A percentile compares a stretch with the other conserved stretches of the same genome.
Conservation (phyloP, 2,329 filamentous ascomycete species). For the Fusarium irregulare region DNA sequence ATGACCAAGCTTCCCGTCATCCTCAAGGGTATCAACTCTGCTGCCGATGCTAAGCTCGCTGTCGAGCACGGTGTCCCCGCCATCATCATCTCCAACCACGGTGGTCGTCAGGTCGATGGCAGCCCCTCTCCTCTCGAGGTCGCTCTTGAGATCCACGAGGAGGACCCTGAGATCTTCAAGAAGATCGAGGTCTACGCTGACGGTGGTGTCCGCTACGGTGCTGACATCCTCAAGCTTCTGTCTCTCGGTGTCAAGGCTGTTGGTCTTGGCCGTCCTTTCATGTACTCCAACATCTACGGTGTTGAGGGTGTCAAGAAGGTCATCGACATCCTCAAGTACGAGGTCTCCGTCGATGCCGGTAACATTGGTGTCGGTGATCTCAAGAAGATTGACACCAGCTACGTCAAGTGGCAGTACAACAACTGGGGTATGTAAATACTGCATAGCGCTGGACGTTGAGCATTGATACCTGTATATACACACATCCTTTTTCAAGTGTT, state of each 20-base stretch:
- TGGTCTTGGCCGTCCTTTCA: constrained; percentile 62
- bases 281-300: constrained; percentile 66
- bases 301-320: constrained; percentile 59
- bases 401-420: constrained; percentile 45
- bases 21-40: constrained; percentile 55
- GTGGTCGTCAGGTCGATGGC: constrained; percentile 56
- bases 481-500: constrained; percentile 29
- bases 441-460: constrained; percentile 4
- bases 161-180: constrained; percentile 54
- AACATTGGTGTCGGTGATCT: constrained; percentile 57
- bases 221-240: constrained; percentile 57
- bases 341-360: constrained; percentile 58
- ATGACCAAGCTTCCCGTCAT: constrained; percentile 55
- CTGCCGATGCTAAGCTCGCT: constrained; percentile 52
- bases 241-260: constrained; percentile 58
- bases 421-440: constrained; percentile 40
- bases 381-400: constrained; percentile 49
- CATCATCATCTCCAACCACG: constrained; percentile 58
- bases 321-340: constrained; percentile 60
- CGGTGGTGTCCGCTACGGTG: constrained; percentile 57
- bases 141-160: constrained; percentile 53
- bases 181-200: constrained; percentile 55
- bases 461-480: constrained; percentile 35
- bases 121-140: constrained; percentile 54
- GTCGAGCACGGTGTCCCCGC: constrained; percentile 49